A percentile compares a stretch with the other conserved stretches of the same genome.
phyloP scores from a whole-genome alignment of 306 rosid species.

The Trifolium dubium region DNA sequence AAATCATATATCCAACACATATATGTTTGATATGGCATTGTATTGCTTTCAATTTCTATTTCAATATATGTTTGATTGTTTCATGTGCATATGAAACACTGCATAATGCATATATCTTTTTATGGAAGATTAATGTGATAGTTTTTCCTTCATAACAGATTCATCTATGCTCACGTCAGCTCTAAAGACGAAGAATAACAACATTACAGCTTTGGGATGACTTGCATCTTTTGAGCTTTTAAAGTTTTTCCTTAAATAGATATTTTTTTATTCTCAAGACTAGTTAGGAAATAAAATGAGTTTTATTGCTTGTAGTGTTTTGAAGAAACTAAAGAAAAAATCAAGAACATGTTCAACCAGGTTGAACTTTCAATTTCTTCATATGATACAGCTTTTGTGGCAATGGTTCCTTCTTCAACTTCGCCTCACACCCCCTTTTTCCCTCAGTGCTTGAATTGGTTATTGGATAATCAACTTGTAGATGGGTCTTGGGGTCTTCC shows the following conservation, averaged over 20 bases:
- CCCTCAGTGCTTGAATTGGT: conserved; percentile 79
- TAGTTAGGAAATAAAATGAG: neutral
- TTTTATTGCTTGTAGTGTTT: conserved; percentile 47
- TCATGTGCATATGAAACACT: neutral
- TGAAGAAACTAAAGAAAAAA: conserved; percentile 64
- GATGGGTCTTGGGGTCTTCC: conserved; percentile 89
- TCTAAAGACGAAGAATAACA: conserved; percentile 31
- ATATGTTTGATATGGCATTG: neutral
- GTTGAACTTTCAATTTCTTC: conserved; percentile 80
- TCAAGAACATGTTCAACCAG: conserved; percentile 62
- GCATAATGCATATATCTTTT: neutral
- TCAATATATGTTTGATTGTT: neutral
- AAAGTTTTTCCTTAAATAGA: neutral
- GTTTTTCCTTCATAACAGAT: conserved; percentile 38
- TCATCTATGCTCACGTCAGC: conserved; percentile 24
- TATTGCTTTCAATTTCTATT: neutral
- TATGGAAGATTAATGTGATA: neutral
- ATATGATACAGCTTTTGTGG: conserved; percentile 94
- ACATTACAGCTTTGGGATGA: conserved; percentile 25
- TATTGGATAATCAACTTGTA: conserved; percentile 66
- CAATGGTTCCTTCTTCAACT: conserved; percentile 74
- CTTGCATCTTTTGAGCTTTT: neutral
- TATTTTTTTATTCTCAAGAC: neutral
- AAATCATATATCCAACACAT: conserved; percentile 12
- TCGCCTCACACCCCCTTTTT: conserved; percentile 62